Conservation (phyloP, 2,329 filamentous ascomycete species). For the Kalmusia sp. region DNA sequence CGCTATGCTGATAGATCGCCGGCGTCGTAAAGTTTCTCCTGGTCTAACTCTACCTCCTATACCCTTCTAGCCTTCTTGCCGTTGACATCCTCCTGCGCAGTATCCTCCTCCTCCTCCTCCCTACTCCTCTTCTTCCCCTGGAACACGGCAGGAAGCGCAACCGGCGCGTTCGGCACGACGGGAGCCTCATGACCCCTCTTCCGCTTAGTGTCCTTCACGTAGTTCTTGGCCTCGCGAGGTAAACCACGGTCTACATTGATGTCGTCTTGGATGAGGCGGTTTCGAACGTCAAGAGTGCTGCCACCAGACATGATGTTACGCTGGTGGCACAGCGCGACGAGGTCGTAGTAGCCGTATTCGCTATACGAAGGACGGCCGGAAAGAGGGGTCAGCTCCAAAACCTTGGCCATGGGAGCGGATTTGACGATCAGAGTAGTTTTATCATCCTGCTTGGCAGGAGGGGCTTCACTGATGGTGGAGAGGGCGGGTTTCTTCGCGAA, state of each 20-base stretch:
- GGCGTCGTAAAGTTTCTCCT: background rate
- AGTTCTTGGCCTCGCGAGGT: constrained; percentile 11
- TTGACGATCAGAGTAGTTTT: background rate
- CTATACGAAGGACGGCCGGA: constrained; percentile 17
- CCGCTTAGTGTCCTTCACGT: background rate
- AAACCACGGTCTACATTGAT: constrained; percentile 13
- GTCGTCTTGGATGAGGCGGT: constrained; percentile 29
- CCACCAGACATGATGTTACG: constrained; percentile 23
- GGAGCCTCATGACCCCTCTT: constrained; percentile 1
- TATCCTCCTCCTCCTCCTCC: background rate
- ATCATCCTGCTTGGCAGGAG: background rate
- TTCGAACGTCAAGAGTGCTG: constrained; percentile 13
- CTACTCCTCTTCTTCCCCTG: background rate
- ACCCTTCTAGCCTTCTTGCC: background rate
- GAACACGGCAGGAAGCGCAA: constrained; percentile 1
- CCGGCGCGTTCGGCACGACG: constrained; percentile 5
- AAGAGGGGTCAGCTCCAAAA: background rate
- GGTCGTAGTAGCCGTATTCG: constrained; percentile 19
- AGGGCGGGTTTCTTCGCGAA: background rate
- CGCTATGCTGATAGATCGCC: constrained; percentile 20
- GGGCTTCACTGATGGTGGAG: background rate
- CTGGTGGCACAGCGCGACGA: constrained; percentile 21
- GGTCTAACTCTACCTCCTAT: background rate
- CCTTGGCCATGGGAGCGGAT: background rate
- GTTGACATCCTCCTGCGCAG: background rate